These are phyloP conservation scores for Populus ilicifolia DNA, from an alignment of 345 rosid genomes.

Conservation along the genomic window DNA sequence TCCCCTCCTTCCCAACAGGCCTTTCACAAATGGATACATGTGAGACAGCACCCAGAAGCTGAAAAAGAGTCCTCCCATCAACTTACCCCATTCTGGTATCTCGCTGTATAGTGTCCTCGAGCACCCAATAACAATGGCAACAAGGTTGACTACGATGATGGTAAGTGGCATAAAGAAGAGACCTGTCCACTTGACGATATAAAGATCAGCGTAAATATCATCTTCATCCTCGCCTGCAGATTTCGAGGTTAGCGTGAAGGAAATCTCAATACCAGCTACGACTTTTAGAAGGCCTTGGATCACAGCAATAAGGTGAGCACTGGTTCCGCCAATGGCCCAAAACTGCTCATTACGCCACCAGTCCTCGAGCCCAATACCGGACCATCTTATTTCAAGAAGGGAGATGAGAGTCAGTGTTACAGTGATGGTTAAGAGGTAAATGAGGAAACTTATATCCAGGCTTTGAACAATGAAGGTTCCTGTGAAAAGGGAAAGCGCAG, in stretches of 20 bases:
- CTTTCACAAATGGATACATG: slow-evolving; percentile 79
- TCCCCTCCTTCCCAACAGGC: slow-evolving; percentile 82
- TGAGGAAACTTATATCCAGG: slow-evolving; percentile 57
- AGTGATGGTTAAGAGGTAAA: slow-evolving; percentile 63
- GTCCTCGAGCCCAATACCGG: slow-evolving; percentile 75
- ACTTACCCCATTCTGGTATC: slow-evolving; percentile 85
- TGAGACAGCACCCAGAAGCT: slow-evolving; percentile 89
- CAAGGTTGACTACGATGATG: slow-evolving; percentile 61
- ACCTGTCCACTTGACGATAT: slow-evolving; percentile 83
- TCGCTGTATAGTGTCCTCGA: slow-evolving; percentile 74
- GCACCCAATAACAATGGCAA: slow-evolving; percentile 62
- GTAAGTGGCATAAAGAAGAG: slow-evolving; percentile 78
- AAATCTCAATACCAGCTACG: slow-evolving; percentile 75
- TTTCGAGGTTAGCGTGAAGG: slow-evolving; percentile 72
- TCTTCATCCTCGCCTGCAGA: slow-evolving; percentile 70
- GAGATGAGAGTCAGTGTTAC: slow-evolving; percentile 58
- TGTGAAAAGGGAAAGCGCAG: slow-evolving; percentile 73
- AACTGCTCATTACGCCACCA: slow-evolving; percentile 95
- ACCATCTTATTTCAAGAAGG: slow-evolving; percentile 89
- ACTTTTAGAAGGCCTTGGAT: slow-evolving; percentile 83
- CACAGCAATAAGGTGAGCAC: slow-evolving; percentile 84
- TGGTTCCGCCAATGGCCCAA: slow-evolving; percentile 89
- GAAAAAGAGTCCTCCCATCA: slow-evolving; percentile 75
- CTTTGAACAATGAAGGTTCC: slow-evolving; percentile 70
- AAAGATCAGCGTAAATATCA: slow-evolving; percentile 71